phyloP scores from a whole-genome alignment of 2,329 filamentous ascomycete species.

The Fusarium acutatum region DNA sequence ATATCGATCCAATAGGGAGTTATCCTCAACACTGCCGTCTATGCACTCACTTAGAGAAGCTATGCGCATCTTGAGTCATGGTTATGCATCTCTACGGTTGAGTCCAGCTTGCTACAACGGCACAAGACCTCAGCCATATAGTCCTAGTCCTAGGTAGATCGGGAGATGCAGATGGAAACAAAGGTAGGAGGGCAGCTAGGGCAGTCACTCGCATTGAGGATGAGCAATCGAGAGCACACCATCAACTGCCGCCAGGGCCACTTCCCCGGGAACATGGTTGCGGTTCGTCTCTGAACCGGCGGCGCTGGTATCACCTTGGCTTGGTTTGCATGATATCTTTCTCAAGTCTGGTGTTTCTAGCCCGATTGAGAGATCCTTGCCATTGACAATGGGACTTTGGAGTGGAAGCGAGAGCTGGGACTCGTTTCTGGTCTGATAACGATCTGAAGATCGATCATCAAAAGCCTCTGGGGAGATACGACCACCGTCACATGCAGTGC shows the following conservation, averaged over 20 bases:
- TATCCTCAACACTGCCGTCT: slow-evolving; percentile 32
- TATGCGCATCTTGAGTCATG: slow-evolving; percentile 36
- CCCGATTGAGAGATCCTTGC: slow-evolving; percentile 35
- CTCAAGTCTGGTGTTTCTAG: slow-evolving; percentile 20
- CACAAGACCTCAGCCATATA: slow-evolving; percentile 33
- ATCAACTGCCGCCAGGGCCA: slow-evolving; percentile 33
- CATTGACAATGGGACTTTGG: slow-evolving; percentile 28
- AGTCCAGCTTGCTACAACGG: neutral
- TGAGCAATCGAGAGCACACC: slow-evolving; percentile 27
- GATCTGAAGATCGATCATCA: slow-evolving; percentile 23
- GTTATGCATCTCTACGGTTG: slow-evolving; percentile 28
- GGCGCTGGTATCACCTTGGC: slow-evolving; percentile 17
- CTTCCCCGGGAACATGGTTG: slow-evolving; percentile 35
- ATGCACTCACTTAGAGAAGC: slow-evolving; percentile 28
- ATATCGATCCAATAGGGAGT: slow-evolving; percentile 33
- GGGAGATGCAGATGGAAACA: slow-evolving; percentile 15
- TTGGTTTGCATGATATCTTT: slow-evolving; percentile 26
- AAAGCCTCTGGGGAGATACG: slow-evolving; percentile 15
- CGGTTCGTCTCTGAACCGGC: slow-evolving; percentile 18
- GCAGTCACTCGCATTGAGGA: neutral
- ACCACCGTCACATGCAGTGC: slow-evolving; percentile 26
- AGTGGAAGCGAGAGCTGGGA: slow-evolving; percentile 33
- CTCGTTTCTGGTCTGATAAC: slow-evolving; percentile 34
- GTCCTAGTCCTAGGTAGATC: slow-evolving; percentile 20
- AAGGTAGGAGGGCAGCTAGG: neutral